Conservation (phyloP, 2,329 filamentous ascomycete species). For the Penicillium sp. region DNA sequence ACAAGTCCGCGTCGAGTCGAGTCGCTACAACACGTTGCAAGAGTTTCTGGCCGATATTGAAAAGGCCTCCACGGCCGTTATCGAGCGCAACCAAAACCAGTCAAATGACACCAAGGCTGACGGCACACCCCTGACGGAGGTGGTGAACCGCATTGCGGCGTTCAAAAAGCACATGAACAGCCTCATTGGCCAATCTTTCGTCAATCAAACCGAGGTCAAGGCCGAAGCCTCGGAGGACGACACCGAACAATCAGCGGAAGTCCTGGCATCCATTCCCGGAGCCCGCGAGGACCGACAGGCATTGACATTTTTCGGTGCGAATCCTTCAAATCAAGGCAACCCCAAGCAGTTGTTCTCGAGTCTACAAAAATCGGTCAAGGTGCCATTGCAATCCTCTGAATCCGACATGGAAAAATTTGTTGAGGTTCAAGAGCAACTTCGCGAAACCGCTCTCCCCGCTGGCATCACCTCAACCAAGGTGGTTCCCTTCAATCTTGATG, state of each 20-base stretch:
- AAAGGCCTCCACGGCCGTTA: slow-evolving; percentile 39
- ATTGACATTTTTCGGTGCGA: slow-evolving; percentile 77
- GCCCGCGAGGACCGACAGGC: slow-evolving; percentile 59
- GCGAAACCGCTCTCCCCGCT: slow-evolving; percentile 69
- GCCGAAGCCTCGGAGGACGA: slow-evolving; percentile 39
- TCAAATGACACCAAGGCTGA: slow-evolving; percentile 30
- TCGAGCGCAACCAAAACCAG: slow-evolving; percentile 40
- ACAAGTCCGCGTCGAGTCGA: slow-evolving; percentile 40
- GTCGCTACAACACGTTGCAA: slow-evolving; percentile 43
- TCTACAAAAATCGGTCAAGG: slow-evolving; percentile 58
- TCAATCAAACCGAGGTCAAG: slow-evolving; percentile 38
- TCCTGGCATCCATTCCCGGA: slow-evolving; percentile 42
- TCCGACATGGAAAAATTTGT: slow-evolving; percentile 38
- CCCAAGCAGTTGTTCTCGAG: slow-evolving; percentile 85
- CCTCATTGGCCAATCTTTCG: slow-evolving; percentile 65
- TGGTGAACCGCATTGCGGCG: slow-evolving; percentile 50
- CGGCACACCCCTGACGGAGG: slow-evolving; percentile 35
- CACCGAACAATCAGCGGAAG: slow-evolving; percentile 38
- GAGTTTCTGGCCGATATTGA: slow-evolving; percentile 48
- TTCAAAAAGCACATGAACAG: slow-evolving; percentile 67
- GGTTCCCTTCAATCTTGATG: slow-evolving; percentile 51
- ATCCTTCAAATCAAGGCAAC: slow-evolving; percentile 69
- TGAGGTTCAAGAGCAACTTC: slow-evolving; percentile 54
- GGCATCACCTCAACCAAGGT: slow-evolving; percentile 72
- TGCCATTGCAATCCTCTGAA: slow-evolving; percentile 40